Conservation (phyloP, 441 rosid genomes). For the Aquilaria agallochum region DNA sequence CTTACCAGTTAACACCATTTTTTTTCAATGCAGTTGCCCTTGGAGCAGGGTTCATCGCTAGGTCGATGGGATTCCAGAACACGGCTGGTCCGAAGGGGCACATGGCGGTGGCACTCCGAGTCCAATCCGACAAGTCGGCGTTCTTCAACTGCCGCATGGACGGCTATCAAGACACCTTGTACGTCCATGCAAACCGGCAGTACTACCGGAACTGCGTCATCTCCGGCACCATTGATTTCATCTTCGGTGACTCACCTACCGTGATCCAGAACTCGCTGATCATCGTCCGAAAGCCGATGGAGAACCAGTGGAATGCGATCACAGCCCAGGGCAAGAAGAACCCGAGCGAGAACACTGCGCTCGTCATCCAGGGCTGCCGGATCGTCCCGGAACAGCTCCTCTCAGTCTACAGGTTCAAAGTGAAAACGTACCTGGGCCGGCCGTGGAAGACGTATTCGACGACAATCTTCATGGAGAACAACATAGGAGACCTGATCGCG, state of each 20-base stretch:
- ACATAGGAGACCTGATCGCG: slow-evolving; percentile 23
- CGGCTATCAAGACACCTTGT: slow-evolving; percentile 38
- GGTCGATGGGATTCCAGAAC: slow-evolving; percentile 27
- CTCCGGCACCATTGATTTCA: slow-evolving; percentile 40
- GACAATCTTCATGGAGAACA: slow-evolving; percentile 28
- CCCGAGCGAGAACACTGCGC: slow-evolving; percentile 16
- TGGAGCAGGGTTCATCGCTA: slow-evolving; percentile 30
- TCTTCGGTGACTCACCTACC: slow-evolving; percentile 34
- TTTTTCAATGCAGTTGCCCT: slow-evolving; percentile 23
- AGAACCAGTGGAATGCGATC: slow-evolving; percentile 16
- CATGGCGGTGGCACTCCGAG: slow-evolving; percentile 37
- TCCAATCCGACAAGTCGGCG: slow-evolving; percentile 20
- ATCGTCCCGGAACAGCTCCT: slow-evolving; percentile 21
- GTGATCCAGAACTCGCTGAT: slow-evolving; percentile 36
- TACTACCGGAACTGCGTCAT: slow-evolving; percentile 34
- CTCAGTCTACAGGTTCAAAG: slow-evolving; percentile 2
- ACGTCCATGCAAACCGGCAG: slow-evolving; percentile 26
- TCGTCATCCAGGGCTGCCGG: slow-evolving; percentile 29
- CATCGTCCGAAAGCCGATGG: slow-evolving; percentile 19
- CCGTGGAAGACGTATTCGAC: slow-evolving; percentile 36
- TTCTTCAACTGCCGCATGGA: slow-evolving; percentile 32
- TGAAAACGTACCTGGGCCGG: slow-evolving; percentile 34
- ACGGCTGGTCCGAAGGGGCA: slow-evolving; percentile 29
- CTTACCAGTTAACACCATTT: not conserved
- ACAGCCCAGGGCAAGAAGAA: slow-evolving; percentile 24